phyloP scores from a whole-genome alignment of 1,139 yeast genomes.

The Zygoascus meyerae region DNA sequence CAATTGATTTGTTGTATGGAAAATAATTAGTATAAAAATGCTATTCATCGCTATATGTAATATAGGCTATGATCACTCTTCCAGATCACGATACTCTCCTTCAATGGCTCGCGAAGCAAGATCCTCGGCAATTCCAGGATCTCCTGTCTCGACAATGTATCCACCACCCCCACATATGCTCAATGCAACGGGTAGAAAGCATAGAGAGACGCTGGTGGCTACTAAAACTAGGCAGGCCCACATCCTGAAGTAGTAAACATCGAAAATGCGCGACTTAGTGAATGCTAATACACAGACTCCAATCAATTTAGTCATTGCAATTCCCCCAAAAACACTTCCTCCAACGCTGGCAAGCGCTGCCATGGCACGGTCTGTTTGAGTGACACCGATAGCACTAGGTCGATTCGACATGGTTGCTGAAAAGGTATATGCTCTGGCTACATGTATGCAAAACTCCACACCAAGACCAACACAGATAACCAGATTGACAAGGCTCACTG shows the following conservation, averaged over 20 bases:
- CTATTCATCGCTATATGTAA: neutral
- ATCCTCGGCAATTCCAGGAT: conserved; percentile 31
- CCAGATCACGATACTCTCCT: conserved; percentile 10
- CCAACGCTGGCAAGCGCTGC: conserved; percentile 72
- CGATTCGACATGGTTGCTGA: conserved; percentile 15
- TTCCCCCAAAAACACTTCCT: conserved; percentile 83
- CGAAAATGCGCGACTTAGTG: conserved; percentile 80
- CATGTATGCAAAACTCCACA: conserved; percentile 87
- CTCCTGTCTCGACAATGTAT: conserved; percentile 36
- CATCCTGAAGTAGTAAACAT: conserved; percentile 89
- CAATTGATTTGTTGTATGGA: neutral
- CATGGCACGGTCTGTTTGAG: conserved; percentile 41
- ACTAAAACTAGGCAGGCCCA: conserved; percentile 79
- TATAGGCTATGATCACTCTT: neutral
- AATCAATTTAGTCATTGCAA: conserved; percentile 79
- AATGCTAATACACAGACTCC: conserved; percentile 86
- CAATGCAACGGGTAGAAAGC: conserved; percentile 69
- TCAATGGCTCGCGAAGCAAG: conserved; percentile 26
- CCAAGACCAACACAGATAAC: conserved; percentile 88
- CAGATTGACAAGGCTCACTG: conserved; percentile 81
- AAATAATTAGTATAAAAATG: neutral
- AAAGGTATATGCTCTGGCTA: conserved; percentile 69
- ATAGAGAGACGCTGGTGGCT: conserved; percentile 73
- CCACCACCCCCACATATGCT: conserved; percentile 59
- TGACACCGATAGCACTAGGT: conserved; percentile 18